Evolutionary conservation across 2,329 filamentous ascomycete genomes (phyloP).

Genomic region (Xylaria sp.): DNA sequence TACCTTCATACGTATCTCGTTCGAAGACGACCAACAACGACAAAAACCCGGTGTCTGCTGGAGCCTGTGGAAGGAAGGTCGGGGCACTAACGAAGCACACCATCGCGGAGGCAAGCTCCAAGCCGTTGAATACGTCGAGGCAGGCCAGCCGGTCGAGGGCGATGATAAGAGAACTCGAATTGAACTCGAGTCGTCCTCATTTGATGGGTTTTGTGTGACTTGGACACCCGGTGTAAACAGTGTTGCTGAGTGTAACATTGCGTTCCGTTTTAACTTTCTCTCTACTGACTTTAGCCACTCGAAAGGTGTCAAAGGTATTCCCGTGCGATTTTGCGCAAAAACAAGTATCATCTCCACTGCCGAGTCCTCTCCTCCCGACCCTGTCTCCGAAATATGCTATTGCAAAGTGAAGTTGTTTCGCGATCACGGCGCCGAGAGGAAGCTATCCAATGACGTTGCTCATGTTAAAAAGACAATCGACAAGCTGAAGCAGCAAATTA

Average conservation of each 20-base stretch:
- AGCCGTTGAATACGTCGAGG: slow-evolving; percentile 91
- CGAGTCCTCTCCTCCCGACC: slow-evolving; percentile 58
- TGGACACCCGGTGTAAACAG: slow-evolving; percentile 82
- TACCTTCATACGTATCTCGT: slow-evolving; percentile 93
- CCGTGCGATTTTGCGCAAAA: slow-evolving; percentile 91
- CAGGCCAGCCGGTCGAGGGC: slow-evolving; percentile 66
- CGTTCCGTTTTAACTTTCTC: slow-evolving; percentile 96
- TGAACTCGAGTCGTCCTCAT: slow-evolving; percentile 80
- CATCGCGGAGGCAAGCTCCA: slow-evolving; percentile 91
- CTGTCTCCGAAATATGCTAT: slow-evolving; percentile 80
- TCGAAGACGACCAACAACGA: slow-evolving; percentile 94
- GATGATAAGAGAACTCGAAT: slow-evolving; percentile 74
- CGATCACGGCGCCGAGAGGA: slow-evolving; percentile 94
- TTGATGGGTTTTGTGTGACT: slow-evolving; percentile 91
- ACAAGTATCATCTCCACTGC: slow-evolving; percentile 72
- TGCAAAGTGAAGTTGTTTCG: slow-evolving; percentile 98
- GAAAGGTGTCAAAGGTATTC: slow-evolving; percentile 97
- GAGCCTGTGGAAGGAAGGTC: slow-evolving; percentile 93
- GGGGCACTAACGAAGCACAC: slow-evolving; percentile 94
- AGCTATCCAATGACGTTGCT: slow-evolving; percentile 91
- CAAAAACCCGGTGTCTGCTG: slow-evolving; percentile 84
- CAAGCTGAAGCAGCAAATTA: slow-evolving; percentile 92
- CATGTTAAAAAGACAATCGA: slow-evolving; percentile 98
- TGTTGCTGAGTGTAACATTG: slow-evolving; percentile 80
- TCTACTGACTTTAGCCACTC: slow-evolving; percentile 99